A percentile compares a stretch with the other conserved stretches of the same genome.
These are phyloP conservation scores for Fusarium falciforme DNA, from an alignment of 2,329 filamentous ascomycete genomes.

Conservation along the genomic window DNA sequence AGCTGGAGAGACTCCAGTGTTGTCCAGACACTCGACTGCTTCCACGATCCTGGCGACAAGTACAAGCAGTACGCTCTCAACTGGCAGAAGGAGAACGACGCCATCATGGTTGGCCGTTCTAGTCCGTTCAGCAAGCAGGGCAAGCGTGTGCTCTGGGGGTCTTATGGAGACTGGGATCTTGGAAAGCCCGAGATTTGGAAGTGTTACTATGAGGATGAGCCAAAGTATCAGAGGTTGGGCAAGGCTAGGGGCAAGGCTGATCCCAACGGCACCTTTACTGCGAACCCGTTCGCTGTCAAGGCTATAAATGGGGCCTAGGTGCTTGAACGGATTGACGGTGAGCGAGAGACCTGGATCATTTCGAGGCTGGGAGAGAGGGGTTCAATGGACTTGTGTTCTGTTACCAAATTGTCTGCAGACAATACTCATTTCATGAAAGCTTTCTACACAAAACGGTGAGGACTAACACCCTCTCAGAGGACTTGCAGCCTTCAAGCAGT, in stretches of 20 bases:
- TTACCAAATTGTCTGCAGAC: background rate
- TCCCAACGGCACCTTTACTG: conserved; percentile 51
- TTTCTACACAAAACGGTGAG: too few species aligned
- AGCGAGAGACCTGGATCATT: too few species aligned
- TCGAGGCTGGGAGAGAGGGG: background rate
- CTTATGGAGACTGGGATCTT: conserved; percentile 50
- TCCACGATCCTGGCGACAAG: background rate
- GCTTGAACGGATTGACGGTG: background rate
- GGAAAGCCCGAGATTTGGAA: conserved; percentile 40
- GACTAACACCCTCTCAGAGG: too few species aligned
- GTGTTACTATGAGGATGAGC: conserved; percentile 45
- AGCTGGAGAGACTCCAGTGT: conserved; percentile 59
- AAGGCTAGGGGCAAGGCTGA: conserved; percentile 45
- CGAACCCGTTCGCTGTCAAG: conserved; percentile 46
- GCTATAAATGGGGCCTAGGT: background rate
- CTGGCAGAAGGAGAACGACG: conserved; percentile 58
- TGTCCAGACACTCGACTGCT: background rate
- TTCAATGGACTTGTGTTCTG: background rate
- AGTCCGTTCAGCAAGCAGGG: conserved; percentile 51
- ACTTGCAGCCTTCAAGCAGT: too few species aligned
- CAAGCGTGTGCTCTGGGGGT: conserved; percentile 53
- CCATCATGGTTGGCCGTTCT: conserved; percentile 34
- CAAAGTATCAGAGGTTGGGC: conserved; percentile 48
- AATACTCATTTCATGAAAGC: too few species aligned
- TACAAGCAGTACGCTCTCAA: background rate